Evolutionary conservation across 2,329 filamentous ascomycete species (phyloP), one percentile per base, ranked within the genome.

Genomic region (Pyrenophora seminiperda): DNA sequence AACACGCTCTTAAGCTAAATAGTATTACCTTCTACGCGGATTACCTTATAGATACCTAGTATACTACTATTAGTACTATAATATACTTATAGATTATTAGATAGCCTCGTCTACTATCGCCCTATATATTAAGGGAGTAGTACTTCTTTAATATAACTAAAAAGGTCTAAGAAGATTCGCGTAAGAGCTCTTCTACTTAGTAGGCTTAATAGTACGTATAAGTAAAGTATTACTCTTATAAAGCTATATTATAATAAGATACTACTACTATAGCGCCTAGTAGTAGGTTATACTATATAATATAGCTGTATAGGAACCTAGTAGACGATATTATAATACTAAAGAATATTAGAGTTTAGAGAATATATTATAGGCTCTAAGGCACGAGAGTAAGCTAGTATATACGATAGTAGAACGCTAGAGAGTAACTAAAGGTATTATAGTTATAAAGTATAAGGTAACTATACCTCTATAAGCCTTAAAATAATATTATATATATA

Each of bases 261-360:
- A n/a, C n/a, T n/a, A n/a, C n/a, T n/a, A n/a, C n/a, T n/a, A n/a
- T n/a, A n/a, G n/a, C n/a, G n/a, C n/a, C n/a, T n/a, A n/a, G n/a
- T n/a, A n/a, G n/a, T n/a, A n/a, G 40, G 40, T 51, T 41, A 56
- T 40, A 43, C 55, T 31, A 55, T 40, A 56, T 34, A 56, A 51
- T 44, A 52, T 47, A 14, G 44, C 51, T 47, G 39, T 36, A 58
- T 54, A 54, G 46, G 42, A 54, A 54, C 51, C 53, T 55, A 55
- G 41, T 52, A 31, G 53, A 37, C 29, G 27, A 48, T 36, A 29
- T 34, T 36, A 46, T 40, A 52, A 54, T 24, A 55, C 38, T 11
- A 15, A 39, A 41, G 36, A 47, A 43, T 15, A 43, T 29, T 18
- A 14, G 40, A 41, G 38, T 13, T 41, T 3, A 3, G 24, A 20